Base-by-base conservation (phyloP, 495 filamentous ascomycete genomes). In the Penicillium silybi region DNA sequence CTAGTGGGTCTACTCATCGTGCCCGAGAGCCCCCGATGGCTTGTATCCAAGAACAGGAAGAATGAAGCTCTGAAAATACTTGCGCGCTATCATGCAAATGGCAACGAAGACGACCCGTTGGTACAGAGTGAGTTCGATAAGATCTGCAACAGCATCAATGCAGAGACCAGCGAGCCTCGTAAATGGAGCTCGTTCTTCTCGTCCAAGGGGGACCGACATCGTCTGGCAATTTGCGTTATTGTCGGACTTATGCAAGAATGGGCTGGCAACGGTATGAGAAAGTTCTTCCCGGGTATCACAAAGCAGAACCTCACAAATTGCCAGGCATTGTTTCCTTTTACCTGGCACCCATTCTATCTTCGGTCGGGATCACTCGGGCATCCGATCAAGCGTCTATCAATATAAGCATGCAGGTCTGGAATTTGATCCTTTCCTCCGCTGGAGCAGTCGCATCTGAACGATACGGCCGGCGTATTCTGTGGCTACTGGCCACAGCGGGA, bases 121-220 rank as follows among this genome's bases (percentile, higher is more conserved):
- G 67, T 68, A 13, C 61, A 62, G 41, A 58, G 57, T 39, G 73
- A 74, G 34, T 70, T 65, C 40, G 43, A 62, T 13, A 59, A 67
- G 27, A 71, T 69, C 63, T 62, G 61, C 54, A 47, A 77, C 73
- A 69, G 76, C 79, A 69, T 84, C 77, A 17, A 75, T 81, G 54
- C 54, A 22, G 65, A 57, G 43, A 58, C 56, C 25, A 57, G 41
- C 44, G 61, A 52, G 44, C 40, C 56, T n/a, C 54, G 46, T 2
- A 32, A 41, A 20, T 65, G 49, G 66, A 67, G 51, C 57, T 62
- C 58, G 34, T 85, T 89, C 72, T 76, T 87, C 72, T 69, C 68
- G 38, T 86, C 83, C 43, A 81, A 75, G 63, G 85, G 86, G 48
- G 86, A 89, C 69, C 72, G 83, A 13, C 83, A 85, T 57, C 76